phyloP scores from a whole-genome alignment of 768 basidiomycete species.

The Russula sp. region DNA sequence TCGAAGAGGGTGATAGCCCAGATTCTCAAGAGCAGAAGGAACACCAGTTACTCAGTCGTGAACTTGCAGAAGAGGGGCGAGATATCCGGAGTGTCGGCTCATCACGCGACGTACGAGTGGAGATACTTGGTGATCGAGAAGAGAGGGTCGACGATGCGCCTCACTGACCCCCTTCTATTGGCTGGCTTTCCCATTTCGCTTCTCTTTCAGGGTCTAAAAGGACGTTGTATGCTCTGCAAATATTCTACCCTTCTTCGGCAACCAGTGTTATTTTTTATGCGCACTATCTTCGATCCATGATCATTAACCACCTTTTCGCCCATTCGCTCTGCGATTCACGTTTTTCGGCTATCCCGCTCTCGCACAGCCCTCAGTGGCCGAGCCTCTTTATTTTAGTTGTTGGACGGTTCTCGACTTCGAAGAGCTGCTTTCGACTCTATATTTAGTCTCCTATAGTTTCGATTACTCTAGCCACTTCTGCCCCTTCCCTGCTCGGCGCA shows the following conservation, averaged over 20 bases:
- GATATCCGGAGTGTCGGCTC: constrained; percentile 82
- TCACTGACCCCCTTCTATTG: constrained; percentile 10
- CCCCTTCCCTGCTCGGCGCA: constrained; percentile 2
- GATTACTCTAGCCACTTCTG: constrained; percentile 23
- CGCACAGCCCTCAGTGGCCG: constrained; percentile 11
- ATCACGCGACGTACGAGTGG: constrained; percentile 74
- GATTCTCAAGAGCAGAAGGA: constrained; percentile 43
- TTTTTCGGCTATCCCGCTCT: constrained; percentile 12
- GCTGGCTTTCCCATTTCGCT: background rate
- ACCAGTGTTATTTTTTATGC: constrained; percentile 27
- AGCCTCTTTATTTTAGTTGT: constrained; percentile 21
- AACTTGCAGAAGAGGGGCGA: constrained; percentile 85
- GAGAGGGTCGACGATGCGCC: constrained; percentile 33
- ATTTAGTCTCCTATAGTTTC: constrained; percentile 7
- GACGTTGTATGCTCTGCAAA: constrained; percentile 28
- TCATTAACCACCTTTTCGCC: constrained; percentile 23
- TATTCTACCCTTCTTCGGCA: constrained; percentile 27
- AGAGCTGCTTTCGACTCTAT: constrained; percentile 22
- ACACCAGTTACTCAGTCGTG: constrained; percentile 56
- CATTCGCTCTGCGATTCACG: constrained; percentile 4
- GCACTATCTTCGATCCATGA: constrained; percentile 25
- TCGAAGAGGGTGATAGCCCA: constrained; percentile 69
- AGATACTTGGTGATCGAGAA: constrained; percentile 57
- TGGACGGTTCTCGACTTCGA: constrained; percentile 15
- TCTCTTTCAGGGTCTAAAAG: constrained; percentile 26